A percentile compares a stretch with the other conserved stretches of the same genome.
These are phyloP conservation scores for Fragaria ananassa DNA, from an alignment of 306 rosid genomes.

Conservation along the genomic window DNA sequence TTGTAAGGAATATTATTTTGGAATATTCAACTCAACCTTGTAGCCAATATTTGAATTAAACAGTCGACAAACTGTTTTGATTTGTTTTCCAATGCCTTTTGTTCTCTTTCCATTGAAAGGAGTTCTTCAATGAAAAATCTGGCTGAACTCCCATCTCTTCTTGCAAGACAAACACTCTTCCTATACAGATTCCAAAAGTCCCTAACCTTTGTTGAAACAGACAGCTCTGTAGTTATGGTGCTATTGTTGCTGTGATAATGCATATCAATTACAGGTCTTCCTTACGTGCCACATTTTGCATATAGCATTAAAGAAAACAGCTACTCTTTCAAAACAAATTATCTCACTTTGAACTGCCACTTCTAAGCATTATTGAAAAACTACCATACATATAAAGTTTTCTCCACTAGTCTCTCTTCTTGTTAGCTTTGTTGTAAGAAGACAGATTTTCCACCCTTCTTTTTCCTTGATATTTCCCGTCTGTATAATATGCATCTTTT, in stretches of 20 bases:
- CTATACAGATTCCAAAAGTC: conserved; percentile 5
- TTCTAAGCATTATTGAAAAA: conserved; percentile 20
- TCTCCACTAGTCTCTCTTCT: background rate
- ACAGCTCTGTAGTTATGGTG: conserved; percentile 1
- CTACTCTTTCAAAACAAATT: conserved; percentile 6
- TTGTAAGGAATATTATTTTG: background rate
- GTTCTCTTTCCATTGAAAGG: conserved; percentile 2
- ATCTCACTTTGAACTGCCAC: background rate
- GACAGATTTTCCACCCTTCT: conserved; percentile 18
- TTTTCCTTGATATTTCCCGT: background rate
- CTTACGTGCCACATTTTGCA: conserved; percentile 10
- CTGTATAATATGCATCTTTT: background rate
- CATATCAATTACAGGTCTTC: conserved; percentile 7
- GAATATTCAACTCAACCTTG: background rate
- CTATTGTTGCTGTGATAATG: background rate
- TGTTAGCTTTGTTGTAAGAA: conserved; percentile 25
- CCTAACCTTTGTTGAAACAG: conserved; percentile 5
- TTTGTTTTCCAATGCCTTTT: conserved; percentile 1
- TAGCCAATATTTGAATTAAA: conserved; percentile 10
- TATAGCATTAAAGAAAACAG: background rate
- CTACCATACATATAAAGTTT: conserved; percentile 12
- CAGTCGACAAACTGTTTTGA: conserved; percentile 6
- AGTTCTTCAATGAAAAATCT: background rate
- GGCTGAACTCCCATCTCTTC: background rate
- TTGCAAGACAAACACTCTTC: background rate